Evolutionary conservation across 2,329 filamentous ascomycete genomes (phyloP).

Genomic region (Fusarium marasasianum): DNA sequence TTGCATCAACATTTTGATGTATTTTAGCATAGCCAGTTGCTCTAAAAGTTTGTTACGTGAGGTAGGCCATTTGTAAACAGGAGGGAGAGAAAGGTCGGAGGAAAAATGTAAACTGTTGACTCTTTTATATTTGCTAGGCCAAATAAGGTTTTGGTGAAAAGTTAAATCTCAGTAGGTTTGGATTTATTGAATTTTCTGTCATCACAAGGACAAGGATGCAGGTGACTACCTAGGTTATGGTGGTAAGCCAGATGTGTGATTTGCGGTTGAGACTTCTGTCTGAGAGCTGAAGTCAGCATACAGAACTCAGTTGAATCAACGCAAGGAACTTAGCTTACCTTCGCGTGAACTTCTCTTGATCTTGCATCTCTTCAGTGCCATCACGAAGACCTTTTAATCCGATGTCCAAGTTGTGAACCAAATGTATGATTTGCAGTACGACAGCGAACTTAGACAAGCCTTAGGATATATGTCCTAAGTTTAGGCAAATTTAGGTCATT

Average conservation of each 20-base stretch:
- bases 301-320: not conserved
- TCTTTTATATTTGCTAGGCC: not conserved
- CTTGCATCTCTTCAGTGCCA: no score
- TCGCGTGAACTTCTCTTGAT: no score
- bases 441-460: no score
- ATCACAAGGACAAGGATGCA: not conserved
- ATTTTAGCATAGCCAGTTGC: accelerated
- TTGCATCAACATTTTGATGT: not conserved
- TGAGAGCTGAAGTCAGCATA: not conserved
- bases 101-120: not conserved
- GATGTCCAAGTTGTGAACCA: no score
- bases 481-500: no score
- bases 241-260: not conserved
- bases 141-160: not conserved
- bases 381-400: no score
- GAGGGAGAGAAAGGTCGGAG: not conserved
- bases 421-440: no score
- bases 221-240: not conserved
- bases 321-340: not conserved
- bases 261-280: no score
- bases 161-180: not conserved
- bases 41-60: not conserved
- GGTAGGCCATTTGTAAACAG: not conserved
- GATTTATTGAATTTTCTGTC: not conserved
- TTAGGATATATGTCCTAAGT: no score